Percentiles rank a stretch among this genome's conserved stretches.
These are phyloP conservation scores for Kwoniella botswanensis DNA, from an alignment of 768 basidiomycete genomes.

Conservation along the genomic window DNA sequence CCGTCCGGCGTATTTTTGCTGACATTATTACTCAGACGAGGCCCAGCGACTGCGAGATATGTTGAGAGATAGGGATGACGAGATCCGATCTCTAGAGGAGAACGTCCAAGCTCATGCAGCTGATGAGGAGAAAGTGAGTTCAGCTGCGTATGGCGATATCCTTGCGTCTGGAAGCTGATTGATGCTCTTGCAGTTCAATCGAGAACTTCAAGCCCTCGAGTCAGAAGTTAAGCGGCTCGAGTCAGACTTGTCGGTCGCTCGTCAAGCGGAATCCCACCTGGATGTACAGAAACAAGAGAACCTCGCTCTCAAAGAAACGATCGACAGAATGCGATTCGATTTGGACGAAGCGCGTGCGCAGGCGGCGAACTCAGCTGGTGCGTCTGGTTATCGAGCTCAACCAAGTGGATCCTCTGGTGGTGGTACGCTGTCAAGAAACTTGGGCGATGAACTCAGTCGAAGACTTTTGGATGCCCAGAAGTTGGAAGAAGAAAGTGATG, in stretches of 20 bases:
- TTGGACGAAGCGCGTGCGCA: slow-evolving; percentile 83
- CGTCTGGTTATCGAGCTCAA: slow-evolving; percentile 60
- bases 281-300: slow-evolving; percentile 97
- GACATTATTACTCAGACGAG: slow-evolving; percentile 62
- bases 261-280: slow-evolving; percentile 72
- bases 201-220: slow-evolving; percentile 74
- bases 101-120: slow-evolving; percentile 66
- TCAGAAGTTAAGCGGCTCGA: slow-evolving; percentile 73
- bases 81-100: slow-evolving; percentile 71
- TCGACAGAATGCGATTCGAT: slow-evolving; percentile 90
- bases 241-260: slow-evolving; percentile 70
- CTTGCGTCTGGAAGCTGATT: slow-evolving; percentile 37
- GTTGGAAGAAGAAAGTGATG: slow-evolving; percentile 55
- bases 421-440: slow-evolving; percentile 48
- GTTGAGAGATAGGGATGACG: slow-evolving; percentile 75
- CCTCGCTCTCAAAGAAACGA: slow-evolving; percentile 89
- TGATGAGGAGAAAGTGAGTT: slow-evolving; percentile 62
- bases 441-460: slow-evolving; percentile 60
- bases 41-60: slow-evolving; percentile 79
- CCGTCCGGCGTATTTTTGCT: slow-evolving; percentile 7
- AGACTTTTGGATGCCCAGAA: slow-evolving; percentile 64
- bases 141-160: background rate
- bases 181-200: slow-evolving; percentile 63
- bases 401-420: slow-evolving; percentile 31
- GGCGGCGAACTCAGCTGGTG: slow-evolving; percentile 56